These are phyloP conservation scores for Lodderomyces oxycetoniae DNA, from an alignment of 1,139 yeast genomes.

Conservation along the genomic window DNA sequence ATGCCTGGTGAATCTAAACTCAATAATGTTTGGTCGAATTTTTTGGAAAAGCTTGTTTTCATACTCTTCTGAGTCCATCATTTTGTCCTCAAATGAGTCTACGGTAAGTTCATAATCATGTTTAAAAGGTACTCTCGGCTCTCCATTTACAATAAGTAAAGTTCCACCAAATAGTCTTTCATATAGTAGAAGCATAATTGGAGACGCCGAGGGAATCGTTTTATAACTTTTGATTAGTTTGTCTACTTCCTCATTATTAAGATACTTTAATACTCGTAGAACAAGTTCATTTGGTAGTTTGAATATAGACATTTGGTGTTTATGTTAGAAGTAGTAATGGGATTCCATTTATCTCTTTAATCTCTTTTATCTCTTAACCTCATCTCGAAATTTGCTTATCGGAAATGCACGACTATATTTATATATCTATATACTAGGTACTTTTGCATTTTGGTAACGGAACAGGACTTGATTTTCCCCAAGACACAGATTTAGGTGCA, in stretches of 20 bases:
- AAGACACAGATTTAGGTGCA: too few relatives aligned
- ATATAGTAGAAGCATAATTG: slow-evolving; percentile 13
- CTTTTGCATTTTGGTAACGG: too few relatives aligned
- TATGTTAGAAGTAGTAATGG: too few relatives aligned
- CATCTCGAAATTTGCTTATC: too few relatives aligned
- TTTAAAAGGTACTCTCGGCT: slow-evolving; percentile 9
- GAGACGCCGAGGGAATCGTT: slow-evolving; percentile 4
- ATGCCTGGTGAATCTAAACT: slow-evolving; percentile 26
- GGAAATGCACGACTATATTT: too few relatives aligned
- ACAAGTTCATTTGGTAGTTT: slow-evolving; percentile 26
- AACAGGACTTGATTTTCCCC: too few relatives aligned
- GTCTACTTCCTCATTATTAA: slow-evolving; percentile 22
- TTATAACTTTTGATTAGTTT: slow-evolving; percentile 14
- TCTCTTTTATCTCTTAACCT: too few relatives aligned
- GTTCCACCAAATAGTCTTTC: slow-evolving; percentile 23
- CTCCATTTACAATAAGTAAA: slow-evolving; percentile 16
- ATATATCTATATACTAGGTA: too few relatives aligned
- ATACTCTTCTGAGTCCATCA: slow-evolving; percentile 6
- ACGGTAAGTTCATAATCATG: slow-evolving; percentile 13
- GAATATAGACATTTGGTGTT: slow-evolving; percentile 4
- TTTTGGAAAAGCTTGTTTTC: slow-evolving; percentile 16
- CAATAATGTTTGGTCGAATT: slow-evolving; percentile 24
- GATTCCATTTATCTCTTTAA: too few relatives aligned
- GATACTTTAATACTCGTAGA: slow-evolving; percentile 18
- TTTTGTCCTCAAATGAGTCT: slow-evolving; percentile 11